These are phyloP conservation scores for Bruguiera hainesii DNA, from an alignment of 441 rosid species.

Conservation along the genomic window DNA sequence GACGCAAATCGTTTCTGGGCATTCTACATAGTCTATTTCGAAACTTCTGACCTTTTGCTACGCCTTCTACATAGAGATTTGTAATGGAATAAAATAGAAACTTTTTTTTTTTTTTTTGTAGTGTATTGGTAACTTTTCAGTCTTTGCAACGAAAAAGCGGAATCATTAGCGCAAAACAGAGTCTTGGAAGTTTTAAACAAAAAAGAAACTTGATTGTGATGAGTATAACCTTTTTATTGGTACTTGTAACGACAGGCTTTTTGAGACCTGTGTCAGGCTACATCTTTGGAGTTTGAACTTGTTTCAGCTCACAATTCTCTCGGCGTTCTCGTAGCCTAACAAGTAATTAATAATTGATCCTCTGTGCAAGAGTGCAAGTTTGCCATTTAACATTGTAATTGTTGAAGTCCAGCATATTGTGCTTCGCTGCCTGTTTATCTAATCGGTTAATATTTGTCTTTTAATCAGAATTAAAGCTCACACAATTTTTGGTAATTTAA, in stretches of 20 bases:
- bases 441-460: too few species aligned
- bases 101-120: too few species aligned
- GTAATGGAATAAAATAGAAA: background rate
- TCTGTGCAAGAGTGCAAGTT: too few species aligned
- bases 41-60: slow-evolving; percentile 18
- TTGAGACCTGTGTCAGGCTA: slow-evolving; percentile 36
- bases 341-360: too few species aligned
- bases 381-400: too few species aligned
- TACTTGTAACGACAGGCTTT: slow-evolving; percentile 43
- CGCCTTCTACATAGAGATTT: background rate
- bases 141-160: background rate
- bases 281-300: slow-evolving; percentile 27
- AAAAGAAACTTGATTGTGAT: slow-evolving; percentile 20
- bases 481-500: too few species aligned
- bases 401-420: too few species aligned
- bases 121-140: too few species aligned
- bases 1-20: slow-evolving; percentile 7
- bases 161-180: too few species aligned
- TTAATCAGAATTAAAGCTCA: too few species aligned
- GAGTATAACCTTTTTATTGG: slow-evolving; percentile 41
- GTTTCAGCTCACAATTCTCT: slow-evolving; percentile 14
- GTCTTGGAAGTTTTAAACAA: background rate
- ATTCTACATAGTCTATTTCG: background rate
- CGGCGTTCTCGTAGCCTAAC: background rate
- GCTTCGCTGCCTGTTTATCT: too few species aligned